Percentiles rank a stretch among this genome's conserved stretches.
Evolutionary conservation across 768 basidiomycete species (phyloP).

Genomic region (Trametes cingulata): DNA sequence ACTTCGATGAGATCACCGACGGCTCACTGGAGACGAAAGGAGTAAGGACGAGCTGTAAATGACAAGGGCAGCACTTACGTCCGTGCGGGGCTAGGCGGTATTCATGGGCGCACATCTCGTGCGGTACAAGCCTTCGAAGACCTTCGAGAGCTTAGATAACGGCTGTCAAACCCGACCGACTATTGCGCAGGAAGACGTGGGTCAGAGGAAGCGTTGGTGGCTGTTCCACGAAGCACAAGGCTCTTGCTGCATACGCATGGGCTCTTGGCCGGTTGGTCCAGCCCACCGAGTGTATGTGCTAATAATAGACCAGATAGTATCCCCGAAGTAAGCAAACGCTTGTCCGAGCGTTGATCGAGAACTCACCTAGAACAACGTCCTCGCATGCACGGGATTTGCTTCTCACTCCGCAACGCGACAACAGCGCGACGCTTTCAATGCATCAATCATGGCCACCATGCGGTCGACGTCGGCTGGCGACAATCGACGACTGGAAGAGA

Average conservation of each 20-base stretch:
- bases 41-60: too few relatives aligned
- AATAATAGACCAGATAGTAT: background rate
- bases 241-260: slow-evolving; percentile 1
- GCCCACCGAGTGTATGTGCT: background rate
- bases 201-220: background rate
- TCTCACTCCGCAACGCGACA: too few relatives aligned
- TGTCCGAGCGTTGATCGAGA: background rate
- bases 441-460: background rate
- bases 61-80: too few relatives aligned
- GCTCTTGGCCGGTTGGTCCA: background rate
- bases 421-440: too few relatives aligned
- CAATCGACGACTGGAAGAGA: background rate
- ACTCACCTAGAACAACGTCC: background rate
- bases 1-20: too few relatives aligned
- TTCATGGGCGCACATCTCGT: too few relatives aligned
- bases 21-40: too few relatives aligned
- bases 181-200: background rate
- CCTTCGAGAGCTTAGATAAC: background rate
- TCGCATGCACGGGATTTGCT: background rate
- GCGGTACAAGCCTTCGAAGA: too few relatives aligned
- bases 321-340: background rate
- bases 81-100: too few relatives aligned
- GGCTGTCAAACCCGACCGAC: background rate
- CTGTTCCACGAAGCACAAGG: slow-evolving; percentile 10
- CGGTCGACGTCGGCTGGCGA: background rate